Conservation (phyloP, 2,329 filamentous ascomycete genomes). For the Ophiostoma fasciatum region DNA sequence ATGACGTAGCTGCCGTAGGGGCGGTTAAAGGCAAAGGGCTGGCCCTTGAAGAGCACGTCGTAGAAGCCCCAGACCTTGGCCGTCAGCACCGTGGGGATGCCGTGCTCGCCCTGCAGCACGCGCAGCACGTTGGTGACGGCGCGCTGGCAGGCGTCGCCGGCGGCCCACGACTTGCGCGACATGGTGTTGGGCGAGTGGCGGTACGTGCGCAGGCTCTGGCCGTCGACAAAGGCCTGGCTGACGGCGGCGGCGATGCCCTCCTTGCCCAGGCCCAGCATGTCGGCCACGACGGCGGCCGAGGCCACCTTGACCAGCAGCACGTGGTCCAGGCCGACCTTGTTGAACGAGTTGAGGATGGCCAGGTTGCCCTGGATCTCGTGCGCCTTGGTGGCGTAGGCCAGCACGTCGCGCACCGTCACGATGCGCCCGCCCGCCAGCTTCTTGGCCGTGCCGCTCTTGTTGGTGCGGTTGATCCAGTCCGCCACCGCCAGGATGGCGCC, state of each 20-base stretch:
- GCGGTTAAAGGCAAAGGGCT: conserved; percentile 91
- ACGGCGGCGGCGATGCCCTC: conserved; percentile 89
- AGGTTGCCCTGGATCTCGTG: conserved; percentile 98
- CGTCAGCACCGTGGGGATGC: conserved; percentile 82
- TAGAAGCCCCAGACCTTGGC: conserved; percentile 97
- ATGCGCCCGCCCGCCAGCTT: conserved; percentile 68
- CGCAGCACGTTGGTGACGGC: conserved; percentile 85
- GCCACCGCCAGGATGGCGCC: conserved; percentile 92
- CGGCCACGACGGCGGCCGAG: conserved; percentile 82
- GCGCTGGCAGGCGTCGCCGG: conserved; percentile 92
- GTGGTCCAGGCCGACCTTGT: conserved; percentile 96
- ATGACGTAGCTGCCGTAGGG: conserved; percentile 97
- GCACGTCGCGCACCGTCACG: conserved; percentile 76
- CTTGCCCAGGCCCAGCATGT: conserved; percentile 83
- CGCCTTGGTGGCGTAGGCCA: conserved; percentile 98
- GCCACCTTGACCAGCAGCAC: conserved; percentile 97
- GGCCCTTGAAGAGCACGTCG: conserved; percentile 92
- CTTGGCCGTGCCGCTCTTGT: conserved; percentile 28
- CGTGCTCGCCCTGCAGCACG: conserved; percentile 81
- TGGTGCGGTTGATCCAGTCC: conserved; percentile 93
- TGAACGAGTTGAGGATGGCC: conserved; percentile 94
- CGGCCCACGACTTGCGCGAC: conserved; percentile 98
- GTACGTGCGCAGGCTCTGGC: conserved; percentile 91
- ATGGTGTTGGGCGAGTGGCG: conserved; percentile 97
- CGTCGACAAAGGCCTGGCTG: conserved; percentile 94